Conservation (phyloP, 2,329 filamentous ascomycete genomes). For the Aspergillus ochraceus region DNA sequence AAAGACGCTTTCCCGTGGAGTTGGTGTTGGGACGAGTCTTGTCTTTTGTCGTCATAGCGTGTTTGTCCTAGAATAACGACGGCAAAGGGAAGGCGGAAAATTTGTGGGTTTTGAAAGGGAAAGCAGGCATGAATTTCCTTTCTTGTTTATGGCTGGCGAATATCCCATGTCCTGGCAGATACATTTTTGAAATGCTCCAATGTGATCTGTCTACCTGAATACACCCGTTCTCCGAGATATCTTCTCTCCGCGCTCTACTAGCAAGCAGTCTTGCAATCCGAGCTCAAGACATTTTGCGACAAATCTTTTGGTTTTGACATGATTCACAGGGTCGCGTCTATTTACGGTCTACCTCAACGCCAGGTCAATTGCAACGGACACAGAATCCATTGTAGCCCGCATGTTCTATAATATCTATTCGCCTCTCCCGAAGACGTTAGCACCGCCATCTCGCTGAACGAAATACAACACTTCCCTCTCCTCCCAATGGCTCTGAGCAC, state of each 20-base stretch:
- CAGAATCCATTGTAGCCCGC: conserved; percentile 3
- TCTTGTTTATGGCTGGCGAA: conserved; percentile 40
- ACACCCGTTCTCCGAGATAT: conserved; percentile 8
- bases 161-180: conserved; percentile 40
- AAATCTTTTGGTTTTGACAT: not conserved
- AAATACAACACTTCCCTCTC: conserved; percentile 79
- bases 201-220: conserved; percentile 34
- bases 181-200: conserved; percentile 35
- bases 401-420: conserved; percentile 44
- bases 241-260: conserved; percentile 1
- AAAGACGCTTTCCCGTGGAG: conserved; percentile 37
- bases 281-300: not conserved
- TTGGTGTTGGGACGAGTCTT: conserved; percentile 37
- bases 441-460: conserved; percentile 74
- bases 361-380: not conserved
- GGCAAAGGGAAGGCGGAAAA: conserved; percentile 28
- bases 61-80: conserved; percentile 29
- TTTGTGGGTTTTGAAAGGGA: conserved; percentile 29
- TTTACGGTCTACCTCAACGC: conserved; percentile 6
- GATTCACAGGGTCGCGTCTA: conserved; percentile 11
- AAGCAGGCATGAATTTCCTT: conserved; percentile 41
- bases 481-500: conserved; percentile 31
- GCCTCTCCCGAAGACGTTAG: conserved; percentile 82
- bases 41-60: conserved; percentile 29
- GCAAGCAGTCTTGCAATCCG: not conserved